Conservation (phyloP, 805 yeast species). For the Candida qinlingensis region DNA sequence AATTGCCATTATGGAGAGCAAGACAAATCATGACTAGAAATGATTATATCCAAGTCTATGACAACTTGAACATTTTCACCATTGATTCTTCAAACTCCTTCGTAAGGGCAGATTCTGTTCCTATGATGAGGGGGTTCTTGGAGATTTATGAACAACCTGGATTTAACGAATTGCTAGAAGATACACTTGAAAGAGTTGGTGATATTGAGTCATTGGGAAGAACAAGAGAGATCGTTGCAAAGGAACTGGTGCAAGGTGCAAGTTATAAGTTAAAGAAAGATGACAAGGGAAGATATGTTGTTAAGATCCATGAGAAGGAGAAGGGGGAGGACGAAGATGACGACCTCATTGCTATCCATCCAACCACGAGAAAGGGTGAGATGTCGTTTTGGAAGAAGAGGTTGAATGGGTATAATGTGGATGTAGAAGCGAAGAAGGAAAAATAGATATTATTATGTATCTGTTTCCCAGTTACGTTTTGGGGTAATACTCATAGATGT, state of each 20-base stretch:
- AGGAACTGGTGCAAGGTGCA: constrained; percentile 57
- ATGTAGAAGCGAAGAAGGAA: background rate
- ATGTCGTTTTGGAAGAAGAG: constrained; percentile 23
- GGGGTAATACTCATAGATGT: too few relatives aligned
- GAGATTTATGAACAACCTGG: constrained; percentile 71
- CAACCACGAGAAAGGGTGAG: constrained; percentile 23
- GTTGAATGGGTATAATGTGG: constrained; percentile 5
- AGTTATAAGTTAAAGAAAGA: constrained; percentile 30
- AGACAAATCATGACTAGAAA: constrained; percentile 82
- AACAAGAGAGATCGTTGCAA: constrained; percentile 69
- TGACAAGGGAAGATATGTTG: constrained; percentile 16
- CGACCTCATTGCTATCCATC: constrained; percentile 21
- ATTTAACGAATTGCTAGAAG: constrained; percentile 59
- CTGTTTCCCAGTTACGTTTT: too few relatives aligned
- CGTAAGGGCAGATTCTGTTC: constrained; percentile 78
- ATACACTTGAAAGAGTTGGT: constrained; percentile 60
- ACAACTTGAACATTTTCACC: constrained; percentile 72
- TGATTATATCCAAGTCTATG: constrained; percentile 71
- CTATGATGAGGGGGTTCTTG: constrained; percentile 86
- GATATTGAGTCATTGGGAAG: constrained; percentile 75
- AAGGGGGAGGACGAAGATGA: constrained; percentile 20
- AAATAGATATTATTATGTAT: background rate
- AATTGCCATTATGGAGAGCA: constrained; percentile 77
- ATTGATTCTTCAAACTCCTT: constrained; percentile 60
- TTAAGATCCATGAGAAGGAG: constrained; percentile 10